Base-by-base conservation (phyloP, 2,329 filamentous ascomycete genomes). In the Pseudogymnoascus sp. region DNA sequence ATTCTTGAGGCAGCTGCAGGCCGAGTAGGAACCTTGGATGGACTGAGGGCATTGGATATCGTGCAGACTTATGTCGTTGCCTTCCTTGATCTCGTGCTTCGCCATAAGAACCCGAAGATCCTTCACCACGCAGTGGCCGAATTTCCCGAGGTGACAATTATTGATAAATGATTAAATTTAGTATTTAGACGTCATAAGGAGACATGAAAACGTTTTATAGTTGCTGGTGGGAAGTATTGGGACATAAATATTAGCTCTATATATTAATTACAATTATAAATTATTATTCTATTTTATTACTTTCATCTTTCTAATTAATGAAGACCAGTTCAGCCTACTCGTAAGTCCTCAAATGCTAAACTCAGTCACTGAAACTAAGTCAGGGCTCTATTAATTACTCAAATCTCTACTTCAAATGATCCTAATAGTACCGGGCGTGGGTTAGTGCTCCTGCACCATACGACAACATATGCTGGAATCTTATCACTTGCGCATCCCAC, bases 61-160 rank as follows among this genome's bases (percentile, higher is more conserved):
- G 53, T 74, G 62, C 67, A 66, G 60, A 67, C 62, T 13, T 75
- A 74, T 68, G 63, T 74, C 13, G 64, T 44, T 9, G 70, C 67
- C 10, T 75, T 74, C 61, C 70, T 75, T 60, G 67, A 68, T 13
- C 71, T 71, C 59, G 62, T 72, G 3, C 63, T 75, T 40, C 63
- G 63, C 21, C 65, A 66, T 2, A 64, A 63, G 56, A 46, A 64
- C 11, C 53, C 44, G 10, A n/a, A 33, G 9, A 31, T 66, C 33
- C 56, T 69, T 42, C 42, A 63, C 7, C 67, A 59, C 5, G 7
- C 40, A n/a, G 63, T 53, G 46, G 37, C 33, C 7, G 26, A 60
- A 11, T 72, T 65, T 62, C 64, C 68, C 9, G 71, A 72, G 53
- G 64, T 72, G n/a, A 33, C 46, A 56, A 13, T 56, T 56, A 33